These are phyloP conservation scores for Scedosporium dehoogii DNA, from an alignment of 2,329 filamentous ascomycete species.

Conservation along the genomic window DNA sequence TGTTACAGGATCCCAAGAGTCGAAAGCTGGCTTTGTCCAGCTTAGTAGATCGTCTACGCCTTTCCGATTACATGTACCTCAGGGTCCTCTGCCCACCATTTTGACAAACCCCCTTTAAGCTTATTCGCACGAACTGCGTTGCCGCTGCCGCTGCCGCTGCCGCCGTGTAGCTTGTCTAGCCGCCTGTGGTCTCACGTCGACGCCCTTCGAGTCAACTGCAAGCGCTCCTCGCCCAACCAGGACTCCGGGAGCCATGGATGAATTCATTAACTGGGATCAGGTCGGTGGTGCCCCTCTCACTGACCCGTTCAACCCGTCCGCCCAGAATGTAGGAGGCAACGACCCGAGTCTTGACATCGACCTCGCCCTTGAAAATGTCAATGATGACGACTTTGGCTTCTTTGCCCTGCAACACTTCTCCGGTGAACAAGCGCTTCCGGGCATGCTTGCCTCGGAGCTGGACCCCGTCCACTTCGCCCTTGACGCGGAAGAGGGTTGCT, in stretches of 20 bases:
- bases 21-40: neutral
- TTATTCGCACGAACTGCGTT: neutral
- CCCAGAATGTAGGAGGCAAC: slow-evolving; percentile 21
- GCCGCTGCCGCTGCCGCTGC: neutral
- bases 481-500: neutral
- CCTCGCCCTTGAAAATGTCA: slow-evolving; percentile 43
- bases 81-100: slow-evolving; percentile 9
- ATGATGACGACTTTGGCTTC: slow-evolving; percentile 51
- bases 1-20: neutral
- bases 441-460: slow-evolving; percentile 3
- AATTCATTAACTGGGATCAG: slow-evolving; percentile 55
- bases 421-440: slow-evolving; percentile 26
- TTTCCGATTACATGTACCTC: neutral
- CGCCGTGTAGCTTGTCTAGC: neutral
- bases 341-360: slow-evolving; percentile 33
- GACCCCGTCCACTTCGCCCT: neutral
- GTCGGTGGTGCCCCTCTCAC: slow-evolving; percentile 28
- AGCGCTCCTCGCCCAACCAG: neutral
- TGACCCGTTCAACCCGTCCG: slow-evolving; percentile 20
- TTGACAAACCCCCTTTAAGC: slow-evolving; percentile 10
- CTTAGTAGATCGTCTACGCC: neutral
- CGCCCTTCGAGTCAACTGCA: neutral
- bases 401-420: slow-evolving; percentile 49
- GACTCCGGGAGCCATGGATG: slow-evolving; percentile 30
- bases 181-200: neutral